These are phyloP conservation scores for Amoeboaphelidium occidentale DNA, from an alignment of 371 early-diverging fungal genomes.

Conservation along the genomic window DNA sequence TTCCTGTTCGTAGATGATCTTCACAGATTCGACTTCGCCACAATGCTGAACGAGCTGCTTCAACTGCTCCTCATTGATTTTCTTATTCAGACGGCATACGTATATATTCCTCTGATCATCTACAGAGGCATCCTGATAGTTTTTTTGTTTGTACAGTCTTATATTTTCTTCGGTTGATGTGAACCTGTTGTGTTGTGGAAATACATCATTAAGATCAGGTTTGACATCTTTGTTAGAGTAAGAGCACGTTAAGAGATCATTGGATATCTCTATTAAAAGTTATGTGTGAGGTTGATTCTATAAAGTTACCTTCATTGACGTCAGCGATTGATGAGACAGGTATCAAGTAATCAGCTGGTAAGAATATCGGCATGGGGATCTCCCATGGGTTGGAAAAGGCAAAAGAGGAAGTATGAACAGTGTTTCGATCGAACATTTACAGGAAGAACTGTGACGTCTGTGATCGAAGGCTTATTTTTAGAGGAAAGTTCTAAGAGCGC, in stretches of 20 bases:
- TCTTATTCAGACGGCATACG: neutral
- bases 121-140: neutral
- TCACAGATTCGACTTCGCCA: too few species aligned
- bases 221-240: conserved; percentile 8
- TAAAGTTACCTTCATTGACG: conserved; percentile 1
- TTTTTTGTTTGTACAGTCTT: conserved; percentile 2
- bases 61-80: conserved; percentile 1
- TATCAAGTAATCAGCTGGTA: too few species aligned
- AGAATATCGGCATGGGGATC: too few species aligned
- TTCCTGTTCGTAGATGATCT: too few species aligned
- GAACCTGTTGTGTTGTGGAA: too few species aligned
- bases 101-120: neutral
- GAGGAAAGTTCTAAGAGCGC: too few species aligned
- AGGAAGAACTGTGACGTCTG: too few species aligned
- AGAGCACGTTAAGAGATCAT: conserved; percentile 15
- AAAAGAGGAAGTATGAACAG: too few species aligned
- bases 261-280: conserved; percentile 11
- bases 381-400: too few species aligned
- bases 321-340: too few species aligned
- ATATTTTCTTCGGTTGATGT: conserved; percentile 7
- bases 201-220: conserved; percentile 12
- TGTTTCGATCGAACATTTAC: too few species aligned
- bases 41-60: neutral
- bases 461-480: too few species aligned
- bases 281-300: neutral